Base-by-base conservation (phyloP, 2,329 filamentous ascomycete species). In the Alternaria solani region DNA sequence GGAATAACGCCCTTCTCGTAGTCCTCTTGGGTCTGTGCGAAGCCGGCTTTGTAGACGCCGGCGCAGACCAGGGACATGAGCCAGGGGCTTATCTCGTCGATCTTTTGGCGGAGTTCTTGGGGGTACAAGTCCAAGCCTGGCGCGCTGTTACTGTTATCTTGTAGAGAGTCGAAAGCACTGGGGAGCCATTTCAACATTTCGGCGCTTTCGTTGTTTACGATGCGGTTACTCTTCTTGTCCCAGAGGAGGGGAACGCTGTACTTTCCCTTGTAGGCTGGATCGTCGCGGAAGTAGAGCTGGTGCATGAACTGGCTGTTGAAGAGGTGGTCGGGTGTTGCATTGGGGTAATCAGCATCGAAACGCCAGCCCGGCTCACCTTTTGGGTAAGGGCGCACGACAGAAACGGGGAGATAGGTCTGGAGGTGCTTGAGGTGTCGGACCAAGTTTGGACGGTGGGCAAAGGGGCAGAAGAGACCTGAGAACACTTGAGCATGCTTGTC, bases 351-450 rank as follows among this genome's bases (percentile, higher is more conserved):
- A 3, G 76, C 75, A 0, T 87, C 84, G 66, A 91, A 90, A 30
- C 81, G 80, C 85, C 87, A 89, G 34, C 88, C 88, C 7, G 84
- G 83, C 18, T 84, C 83, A 51, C 87, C 88, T 71, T 91, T 91
- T 0, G 89, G 89, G 62, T 90, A 91, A 0, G 88, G 85, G 65
- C 85, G 86, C 1, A 90, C 87, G 4, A 89, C 79, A 1, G 85
- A 87, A 20, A 88, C 68, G 6, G 83, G 80, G 43, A 89, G 84
- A 36, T 85, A 78, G 11, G 82, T 75, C 34, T 84, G 79, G 2
- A 90, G 81, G 34, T 85, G 84, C 68, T 88, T 87, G 49, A 89
- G 78, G 49, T 87, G 81, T 5, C 86, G 81, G 8, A 87, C 80
- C 11, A 89, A 76, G 65, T 87, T 88, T 16, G 76, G 84, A 11